Evolutionary conservation across 2,329 filamentous ascomycete genomes (phyloP), one percentile per base, ranked within the genome.

Genomic region (Apiospora marii): DNA sequence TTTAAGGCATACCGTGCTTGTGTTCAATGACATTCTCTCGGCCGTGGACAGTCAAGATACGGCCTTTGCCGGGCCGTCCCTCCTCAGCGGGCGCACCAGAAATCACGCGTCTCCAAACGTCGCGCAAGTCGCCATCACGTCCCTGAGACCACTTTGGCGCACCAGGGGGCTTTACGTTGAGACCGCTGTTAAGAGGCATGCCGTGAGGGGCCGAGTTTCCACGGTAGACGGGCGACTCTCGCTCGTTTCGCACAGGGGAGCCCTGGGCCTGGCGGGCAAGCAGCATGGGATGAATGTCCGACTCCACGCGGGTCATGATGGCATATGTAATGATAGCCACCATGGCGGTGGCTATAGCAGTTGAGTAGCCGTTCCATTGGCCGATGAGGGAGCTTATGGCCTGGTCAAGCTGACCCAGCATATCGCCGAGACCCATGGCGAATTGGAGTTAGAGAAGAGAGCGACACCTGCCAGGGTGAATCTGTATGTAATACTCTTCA

Each of bases 251-350:
- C 70, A 98, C 93, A 16, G 92, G 90, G 12, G 94, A 93, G 69
- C 93, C 88, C 75, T 92, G 88, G 3, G 94, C 90, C 86, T 98
- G 96, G 71, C 96, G 91, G 71, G 94, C 93, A 41, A 99, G 91
- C 68, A 98, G 89, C 82, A 98, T 92, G 46, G 96, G 96, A 82
- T 98, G 96, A 6, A 93, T 93, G 84, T 99, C 96, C 7, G 96
- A 93, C 70, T 98, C 96, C 73, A 90, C 89, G 69, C 90, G 88
- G 74, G 90, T 90, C 78, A 93, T 85, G 75, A 97, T 84, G 64
- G 92, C 89, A 82, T 94, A 95, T 72, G 91, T 87, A 72, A 96
- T 83, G 78, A 95, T 88, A 71, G 88, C 85, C 74, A 92, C 85
- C 61, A 98, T 86, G 73, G 89, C 79, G 34, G 92, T 89, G 67